Conservation (phyloP, 202 grass and related monocot genomes). For the Hordeum pubiflorum region DNA sequence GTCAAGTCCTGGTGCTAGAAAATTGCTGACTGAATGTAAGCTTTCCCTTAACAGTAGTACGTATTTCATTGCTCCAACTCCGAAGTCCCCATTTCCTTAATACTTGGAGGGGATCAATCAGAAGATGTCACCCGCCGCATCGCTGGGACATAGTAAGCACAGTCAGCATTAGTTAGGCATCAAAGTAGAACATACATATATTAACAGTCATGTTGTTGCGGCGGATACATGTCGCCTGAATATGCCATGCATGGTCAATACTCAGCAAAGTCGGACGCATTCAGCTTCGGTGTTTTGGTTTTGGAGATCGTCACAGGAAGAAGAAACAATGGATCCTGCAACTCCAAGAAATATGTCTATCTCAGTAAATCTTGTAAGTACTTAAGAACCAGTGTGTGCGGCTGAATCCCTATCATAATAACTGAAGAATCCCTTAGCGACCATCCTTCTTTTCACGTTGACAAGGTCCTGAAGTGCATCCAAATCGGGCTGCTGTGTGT, state of each 20-base stretch:
- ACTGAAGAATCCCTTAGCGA: background rate
- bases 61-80: too few relatives aligned
- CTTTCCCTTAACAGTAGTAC: too few relatives aligned
- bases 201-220: background rate
- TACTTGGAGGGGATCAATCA: conserved; percentile 26
- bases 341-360: conserved; percentile 5
- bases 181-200: background rate
- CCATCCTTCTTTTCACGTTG: background rate
- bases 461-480: conserved; percentile 25
- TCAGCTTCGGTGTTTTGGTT: conserved; percentile 44
- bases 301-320: conserved; percentile 41
- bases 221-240: conserved; percentile 46
- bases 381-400: background rate
- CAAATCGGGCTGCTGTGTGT: conserved; percentile 39
- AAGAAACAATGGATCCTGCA: conserved; percentile 22
- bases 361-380: conserved; percentile 43
- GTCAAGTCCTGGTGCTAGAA: too few relatives aligned
- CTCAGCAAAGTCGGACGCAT: conserved; percentile 34
- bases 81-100: background rate
- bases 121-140: conserved; percentile 26
- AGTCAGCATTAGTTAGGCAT: background rate
- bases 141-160: conserved; percentile 46
- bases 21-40: too few relatives aligned
- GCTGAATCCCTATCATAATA: background rate
- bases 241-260: conserved; percentile 23